These are phyloP conservation scores for Acacia confusa DNA, from an alignment of 306 rosid genomes.

Conservation along the genomic window DNA sequence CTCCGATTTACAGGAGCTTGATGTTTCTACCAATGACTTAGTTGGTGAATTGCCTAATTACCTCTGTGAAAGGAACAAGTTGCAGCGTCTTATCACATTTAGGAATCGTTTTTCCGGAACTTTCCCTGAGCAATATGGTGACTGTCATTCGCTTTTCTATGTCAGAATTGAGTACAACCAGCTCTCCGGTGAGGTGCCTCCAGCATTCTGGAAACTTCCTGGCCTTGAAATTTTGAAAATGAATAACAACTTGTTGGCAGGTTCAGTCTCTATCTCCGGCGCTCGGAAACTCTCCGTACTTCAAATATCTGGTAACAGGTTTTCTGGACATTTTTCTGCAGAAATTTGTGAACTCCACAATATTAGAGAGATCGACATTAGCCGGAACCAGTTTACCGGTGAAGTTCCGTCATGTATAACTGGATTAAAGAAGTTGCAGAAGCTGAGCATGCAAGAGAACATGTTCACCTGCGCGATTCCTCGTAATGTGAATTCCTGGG, in stretches of 20 bases:
- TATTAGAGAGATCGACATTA: constrained; percentile 44
- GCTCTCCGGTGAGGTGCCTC: constrained; percentile 55
- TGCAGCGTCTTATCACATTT: constrained; percentile 47
- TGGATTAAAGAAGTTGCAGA: constrained; percentile 53
- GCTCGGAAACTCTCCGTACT: constrained; percentile 37
- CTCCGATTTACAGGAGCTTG: constrained; percentile 49
- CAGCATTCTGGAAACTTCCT: constrained; percentile 55
- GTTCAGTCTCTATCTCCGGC: constrained; percentile 45
- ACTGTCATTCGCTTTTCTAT: constrained; percentile 56
- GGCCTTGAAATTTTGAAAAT: constrained; percentile 39
- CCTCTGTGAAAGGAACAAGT: constrained; percentile 58
- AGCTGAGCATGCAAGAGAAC: constrained; percentile 65
- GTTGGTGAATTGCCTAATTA: constrained; percentile 54
- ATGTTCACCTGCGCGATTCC: constrained; percentile 61
- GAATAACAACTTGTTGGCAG: constrained; percentile 55
- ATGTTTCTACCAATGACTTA: constrained; percentile 73
- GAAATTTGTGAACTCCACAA: constrained; percentile 49
- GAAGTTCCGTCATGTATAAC: constrained; percentile 62
- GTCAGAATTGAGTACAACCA: constrained; percentile 63
- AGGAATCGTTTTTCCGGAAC: constrained; percentile 55
- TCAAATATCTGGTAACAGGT: constrained; percentile 42
- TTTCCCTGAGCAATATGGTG: constrained; percentile 43
- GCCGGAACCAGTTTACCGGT: constrained; percentile 60
- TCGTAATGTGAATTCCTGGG: constrained; percentile 47
- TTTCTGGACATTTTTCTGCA: constrained; percentile 54